phyloP scores from a whole-genome alignment of 306 rosid genomes.

The Rubus idaeus region DNA sequence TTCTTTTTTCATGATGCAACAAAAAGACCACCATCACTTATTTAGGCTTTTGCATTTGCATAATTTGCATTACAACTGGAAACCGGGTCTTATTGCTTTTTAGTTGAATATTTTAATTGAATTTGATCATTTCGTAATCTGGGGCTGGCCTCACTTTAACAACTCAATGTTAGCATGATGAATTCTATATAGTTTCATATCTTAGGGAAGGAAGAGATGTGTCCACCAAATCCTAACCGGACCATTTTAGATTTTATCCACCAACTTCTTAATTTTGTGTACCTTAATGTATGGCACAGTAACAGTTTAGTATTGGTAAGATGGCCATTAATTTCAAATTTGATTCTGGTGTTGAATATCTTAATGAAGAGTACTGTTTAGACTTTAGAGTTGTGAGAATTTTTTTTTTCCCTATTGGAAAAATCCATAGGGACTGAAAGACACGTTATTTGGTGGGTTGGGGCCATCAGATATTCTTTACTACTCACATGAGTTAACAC shows the following conservation, averaged over 20 bases:
- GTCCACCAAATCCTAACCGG: constrained; percentile 9
- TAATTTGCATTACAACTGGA: constrained; percentile 39
- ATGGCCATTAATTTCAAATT: neutral
- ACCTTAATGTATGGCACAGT: neutral
- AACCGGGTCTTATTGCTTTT: constrained; percentile 32
- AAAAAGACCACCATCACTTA: constrained; percentile 21
- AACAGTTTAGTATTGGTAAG: neutral
- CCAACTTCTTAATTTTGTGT: neutral
- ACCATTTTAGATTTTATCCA: neutral
- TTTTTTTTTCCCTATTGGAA: too few species aligned
- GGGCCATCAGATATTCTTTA: constrained; percentile 8
- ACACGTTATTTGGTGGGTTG: neutral
- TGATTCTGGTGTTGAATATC: neutral
- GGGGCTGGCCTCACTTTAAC: constrained; percentile 17
- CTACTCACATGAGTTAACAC: constrained; percentile 8
- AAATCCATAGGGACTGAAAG: neutral
- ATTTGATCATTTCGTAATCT: constrained; percentile 27
- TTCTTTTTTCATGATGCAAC: constrained; percentile 18
- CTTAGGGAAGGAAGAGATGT: constrained; percentile 2
- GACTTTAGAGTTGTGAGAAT: too few species aligned
- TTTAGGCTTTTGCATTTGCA: constrained; percentile 1
- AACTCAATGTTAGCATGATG: neutral
- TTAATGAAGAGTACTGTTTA: neutral
- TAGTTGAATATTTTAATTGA: constrained; percentile 34
- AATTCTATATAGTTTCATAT: neutral